Evolutionary conservation across 495 filamentous ascomycete species (phyloP).

Genomic region (Neurospora hispaniola): DNA sequence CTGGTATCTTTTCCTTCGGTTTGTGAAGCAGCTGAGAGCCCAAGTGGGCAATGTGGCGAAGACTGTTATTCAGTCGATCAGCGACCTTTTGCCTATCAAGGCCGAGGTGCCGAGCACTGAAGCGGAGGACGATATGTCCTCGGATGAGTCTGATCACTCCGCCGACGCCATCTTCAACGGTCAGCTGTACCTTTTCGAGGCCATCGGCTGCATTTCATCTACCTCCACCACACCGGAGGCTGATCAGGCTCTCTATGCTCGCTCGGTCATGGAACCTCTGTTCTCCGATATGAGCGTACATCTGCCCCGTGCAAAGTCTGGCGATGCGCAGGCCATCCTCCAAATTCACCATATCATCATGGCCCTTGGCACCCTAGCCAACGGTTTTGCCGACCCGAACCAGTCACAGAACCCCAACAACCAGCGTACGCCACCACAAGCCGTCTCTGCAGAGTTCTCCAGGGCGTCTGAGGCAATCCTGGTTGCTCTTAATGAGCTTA

Average conservation of each 20-base stretch:
- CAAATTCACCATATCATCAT: conserved; percentile 96
- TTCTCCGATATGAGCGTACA: conserved; percentile 76
- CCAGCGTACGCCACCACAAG: conserved; percentile 41
- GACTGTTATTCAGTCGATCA: conserved; percentile 79
- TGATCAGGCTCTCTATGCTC: conserved; percentile 74
- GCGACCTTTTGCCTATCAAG: conserved; percentile 78
- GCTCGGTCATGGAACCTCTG: conserved; percentile 75
- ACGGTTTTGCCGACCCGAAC: conserved; percentile 81
- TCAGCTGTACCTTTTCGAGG: conserved; percentile 90
- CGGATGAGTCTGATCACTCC: conserved; percentile 77
- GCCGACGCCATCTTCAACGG: conserved; percentile 81
- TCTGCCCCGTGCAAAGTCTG: conserved; percentile 59
- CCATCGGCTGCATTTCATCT: conserved; percentile 82
- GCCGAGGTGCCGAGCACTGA: conserved; percentile 73
- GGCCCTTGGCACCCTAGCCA: conserved; percentile 84
- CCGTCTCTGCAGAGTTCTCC: conserved; percentile 71
- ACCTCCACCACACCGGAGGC: conserved; percentile 60
- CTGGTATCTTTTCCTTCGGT: conserved; percentile 92
- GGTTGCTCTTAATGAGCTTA: conserved; percentile 72
- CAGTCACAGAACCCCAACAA: conserved; percentile 49
- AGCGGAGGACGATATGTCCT: conserved; percentile 83
- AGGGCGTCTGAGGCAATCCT: conserved; percentile 80
- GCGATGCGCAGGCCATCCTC: conserved; percentile 67
- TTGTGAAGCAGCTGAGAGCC: conserved; percentile 76
- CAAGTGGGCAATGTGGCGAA: conserved; percentile 82